Base-by-base conservation (phyloP, 1,139 yeast genomes). In the Hansenula lynferdii region DNA sequence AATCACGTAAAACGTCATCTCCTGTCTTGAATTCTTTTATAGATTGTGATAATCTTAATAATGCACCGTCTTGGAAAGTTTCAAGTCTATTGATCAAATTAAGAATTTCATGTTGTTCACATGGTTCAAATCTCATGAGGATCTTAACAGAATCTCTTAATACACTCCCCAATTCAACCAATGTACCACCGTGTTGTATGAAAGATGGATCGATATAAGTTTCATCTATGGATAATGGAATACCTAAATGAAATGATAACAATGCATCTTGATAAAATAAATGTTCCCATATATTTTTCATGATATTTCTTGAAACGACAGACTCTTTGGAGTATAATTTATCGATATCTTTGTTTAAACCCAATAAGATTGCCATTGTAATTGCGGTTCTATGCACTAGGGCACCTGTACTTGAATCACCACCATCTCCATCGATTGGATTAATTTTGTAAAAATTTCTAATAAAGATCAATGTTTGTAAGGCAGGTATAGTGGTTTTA, bases 331-430 rank as follows among this genome's bases (percentile, higher is more conserved):
- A 14, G 33, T 54, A 61, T 2, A 56, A 20, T 5, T 31, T 27
- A 10, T 49, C 49, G 12, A 61, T 52, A 36, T 61, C 49, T 14
- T 49, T 43, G 35, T 62, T 53, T 14, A 64, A 42, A 1, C 67
- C 66, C 40, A 63, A 37, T 0, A 50, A 35, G 6, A 55, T 28
- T 0, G 61, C 56, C 42, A 57, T 51, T 16, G 44, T 42, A 4
- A 55, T 40, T 16, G 62, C 48, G 2, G 42, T 29, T 23, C 48
- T 50, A 9, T 52, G 42, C 2, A 57, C 15, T 40, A 58, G 50
- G 0, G 60, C 38, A 20, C 52, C 50, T 34, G 60, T 41, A 12
- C 43, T 38, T 6, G 44, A 47, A 35, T 50, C 55, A 19, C 54
- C 50, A 22, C 49, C 51, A 37, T 48, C 66, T 22, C 56, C 57